phyloP scores from a whole-genome alignment of 164 flowering plant genomes.

The Magnolia sinica region DNA sequence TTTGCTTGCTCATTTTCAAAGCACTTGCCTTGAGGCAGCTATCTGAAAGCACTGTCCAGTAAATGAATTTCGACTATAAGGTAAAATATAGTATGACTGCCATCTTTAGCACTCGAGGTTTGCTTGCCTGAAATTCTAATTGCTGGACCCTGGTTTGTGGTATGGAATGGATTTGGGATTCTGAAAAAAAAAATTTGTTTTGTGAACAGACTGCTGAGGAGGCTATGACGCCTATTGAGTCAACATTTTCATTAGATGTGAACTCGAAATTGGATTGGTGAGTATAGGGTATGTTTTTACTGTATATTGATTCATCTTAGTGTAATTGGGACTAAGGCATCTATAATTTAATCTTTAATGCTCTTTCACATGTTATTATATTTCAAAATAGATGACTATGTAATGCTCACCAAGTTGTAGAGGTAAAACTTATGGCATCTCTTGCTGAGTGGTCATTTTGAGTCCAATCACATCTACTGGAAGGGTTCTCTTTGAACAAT shows the following conservation, averaged over 20 bases:
- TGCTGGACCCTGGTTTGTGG: background rate
- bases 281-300: conserved; percentile 16
- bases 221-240: conserved; percentile 99
- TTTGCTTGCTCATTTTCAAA: no score
- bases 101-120: background rate
- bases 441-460: background rate
- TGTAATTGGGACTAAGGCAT: background rate
- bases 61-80: no score
- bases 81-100: background rate
- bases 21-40: no score
- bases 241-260: conserved; percentile 95
- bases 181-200: background rate
- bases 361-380: background rate
- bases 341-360: background rate
- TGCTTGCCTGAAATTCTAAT: background rate
- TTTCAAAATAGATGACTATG: background rate
- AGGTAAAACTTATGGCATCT: no score
- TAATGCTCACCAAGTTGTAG: background rate
- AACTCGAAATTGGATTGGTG: conserved; percentile 95
- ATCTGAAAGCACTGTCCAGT: no score
- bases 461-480: no score
- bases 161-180: conserved; percentile 4
- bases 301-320: background rate
- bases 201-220: conserved; percentile 87
- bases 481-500: background rate